Evolutionary conservation across 345 rosid species (phyloP).

Genomic region (Ceriops zippeliana): DNA sequence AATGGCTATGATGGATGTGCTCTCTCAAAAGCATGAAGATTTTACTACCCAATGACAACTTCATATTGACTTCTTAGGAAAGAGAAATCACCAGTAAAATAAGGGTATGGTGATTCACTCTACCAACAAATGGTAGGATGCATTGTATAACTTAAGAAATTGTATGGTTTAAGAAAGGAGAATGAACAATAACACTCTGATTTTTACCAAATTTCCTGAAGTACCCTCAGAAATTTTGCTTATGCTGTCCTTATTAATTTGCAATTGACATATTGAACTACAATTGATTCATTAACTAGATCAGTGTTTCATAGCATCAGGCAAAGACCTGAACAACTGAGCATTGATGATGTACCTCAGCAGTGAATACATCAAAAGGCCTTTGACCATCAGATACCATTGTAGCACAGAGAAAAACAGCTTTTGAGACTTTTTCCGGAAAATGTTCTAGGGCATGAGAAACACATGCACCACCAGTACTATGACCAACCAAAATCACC

Average conservation of each 20-base stretch:
- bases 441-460: conserved; percentile 80
- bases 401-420: conserved; percentile 80
- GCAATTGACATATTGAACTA: background rate
- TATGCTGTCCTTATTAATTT: background rate
- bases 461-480: conserved; percentile 84
- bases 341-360: conserved; percentile 52
- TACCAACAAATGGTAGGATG: too few relatives aligned
- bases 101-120: too few relatives aligned
- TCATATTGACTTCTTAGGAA: too few relatives aligned
- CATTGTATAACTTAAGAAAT: too few relatives aligned
- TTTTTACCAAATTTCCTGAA: too few relatives aligned
- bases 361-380: conserved; percentile 92
- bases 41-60: too few relatives aligned
- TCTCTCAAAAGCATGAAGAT: too few relatives aligned
- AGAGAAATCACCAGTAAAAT: too few relatives aligned
- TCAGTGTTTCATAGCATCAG: background rate
- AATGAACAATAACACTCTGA: too few relatives aligned
- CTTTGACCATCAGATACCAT: conserved; percentile 86
- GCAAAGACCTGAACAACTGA: background rate
- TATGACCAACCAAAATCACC: conserved; percentile 89
- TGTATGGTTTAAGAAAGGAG: too few relatives aligned
- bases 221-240: too few relatives aligned
- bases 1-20: too few relatives aligned
- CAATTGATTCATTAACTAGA: background rate
- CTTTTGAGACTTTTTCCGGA: conserved; percentile 74